Base-by-base conservation (phyloP, 2,329 filamentous ascomycete species). In the Lachnellula occidentalis region DNA sequence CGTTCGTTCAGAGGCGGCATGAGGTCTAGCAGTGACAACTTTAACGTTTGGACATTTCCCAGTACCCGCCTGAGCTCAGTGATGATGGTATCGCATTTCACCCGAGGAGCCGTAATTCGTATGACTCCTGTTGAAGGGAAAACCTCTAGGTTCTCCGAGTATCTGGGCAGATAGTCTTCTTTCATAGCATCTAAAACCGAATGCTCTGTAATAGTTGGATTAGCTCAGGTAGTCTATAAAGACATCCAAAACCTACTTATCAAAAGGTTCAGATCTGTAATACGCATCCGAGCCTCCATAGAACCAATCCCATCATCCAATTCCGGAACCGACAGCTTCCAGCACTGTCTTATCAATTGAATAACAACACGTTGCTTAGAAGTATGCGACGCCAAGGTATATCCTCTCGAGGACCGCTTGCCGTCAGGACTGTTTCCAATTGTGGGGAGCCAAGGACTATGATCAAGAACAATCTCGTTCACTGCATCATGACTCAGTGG, bases 371-470 rank as follows among this genome's bases (percentile, higher is more conserved):
- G 55, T 48, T 69, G 67, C 39, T 69, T 70, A 3, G 17, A 27
- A 5, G 61, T 68, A 50, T 67, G 63, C 14, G 66, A 66, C 19
- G 60, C 48, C 8, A 62, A 45, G 22, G 55, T 51, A 51, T 69
- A 68, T 5, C 67, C 67, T 34, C 63, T 57, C 1, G 63, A 12
- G 39, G 58, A 48, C 49, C 59, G 59, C 27, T 60, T 53, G n/a
- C 63, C 58, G 27, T 68, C 61, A n/a, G n/a, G n/a, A n/a, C 22
- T 53, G 34, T 60, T 54, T 7, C 63, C 65, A 5, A 57, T 53
- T 19, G 60, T 64, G 49, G 67, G 62, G 45, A 63, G 54, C 68
- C 68, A 70, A 3, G 65, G 55, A 19, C 64, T 64, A 24, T 57
- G 50, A 21, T 51, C 51, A 4, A 60, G 39, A 37, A 66, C 64